phyloP scores from a whole-genome alignment of 768 basidiomycete species.

The Chalciporus chontae region DNA sequence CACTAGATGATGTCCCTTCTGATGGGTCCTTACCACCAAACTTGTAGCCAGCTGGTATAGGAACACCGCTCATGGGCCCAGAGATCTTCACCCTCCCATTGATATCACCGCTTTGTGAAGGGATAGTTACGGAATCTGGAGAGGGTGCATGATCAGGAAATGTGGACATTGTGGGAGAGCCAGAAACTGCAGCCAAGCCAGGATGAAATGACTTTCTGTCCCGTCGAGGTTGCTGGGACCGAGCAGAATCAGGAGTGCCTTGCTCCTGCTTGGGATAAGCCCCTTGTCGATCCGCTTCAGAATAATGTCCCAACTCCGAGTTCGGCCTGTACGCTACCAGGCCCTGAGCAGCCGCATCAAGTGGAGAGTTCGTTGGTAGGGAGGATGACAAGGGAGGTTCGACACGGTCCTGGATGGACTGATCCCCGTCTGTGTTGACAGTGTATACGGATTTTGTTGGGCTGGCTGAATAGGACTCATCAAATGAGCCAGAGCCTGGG shows the following conservation, averaged over 20 bases:
- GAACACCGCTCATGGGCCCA: constrained; percentile 78
- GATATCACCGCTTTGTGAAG: constrained; percentile 48
- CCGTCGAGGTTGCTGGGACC: constrained; percentile 45
- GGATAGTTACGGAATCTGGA: constrained; percentile 50
- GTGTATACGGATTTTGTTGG: constrained; percentile 53
- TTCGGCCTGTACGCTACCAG: constrained; percentile 52
- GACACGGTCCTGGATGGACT: constrained; percentile 36
- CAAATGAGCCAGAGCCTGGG: constrained; percentile 20
- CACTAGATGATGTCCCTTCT: constrained; percentile 43
- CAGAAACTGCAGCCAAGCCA: constrained; percentile 45
- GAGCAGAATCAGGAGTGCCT: constrained; percentile 53
- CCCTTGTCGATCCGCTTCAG: constrained; percentile 50
- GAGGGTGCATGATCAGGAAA: constrained; percentile 37
- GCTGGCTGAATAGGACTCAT: constrained; percentile 42
- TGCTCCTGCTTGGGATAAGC: constrained; percentile 36
- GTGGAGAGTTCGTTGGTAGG: constrained; percentile 46
- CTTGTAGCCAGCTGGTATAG: constrained; percentile 86
- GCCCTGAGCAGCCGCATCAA: constrained; percentile 32
- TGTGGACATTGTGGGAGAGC: constrained; percentile 41
- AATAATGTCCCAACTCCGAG: constrained; percentile 80
- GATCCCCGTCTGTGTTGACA: constrained; percentile 33
- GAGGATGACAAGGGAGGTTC: constrained; percentile 64
- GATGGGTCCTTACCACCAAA: constrained; percentile 76
- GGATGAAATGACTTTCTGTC: constrained; percentile 66
- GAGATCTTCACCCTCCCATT: constrained; percentile 82